A percentile compares a stretch with the other conserved stretches of the same genome.
These are phyloP conservation scores for Zea luxurians DNA, from an alignment of 176 grass and related monocot species.

Conservation along the genomic window DNA sequence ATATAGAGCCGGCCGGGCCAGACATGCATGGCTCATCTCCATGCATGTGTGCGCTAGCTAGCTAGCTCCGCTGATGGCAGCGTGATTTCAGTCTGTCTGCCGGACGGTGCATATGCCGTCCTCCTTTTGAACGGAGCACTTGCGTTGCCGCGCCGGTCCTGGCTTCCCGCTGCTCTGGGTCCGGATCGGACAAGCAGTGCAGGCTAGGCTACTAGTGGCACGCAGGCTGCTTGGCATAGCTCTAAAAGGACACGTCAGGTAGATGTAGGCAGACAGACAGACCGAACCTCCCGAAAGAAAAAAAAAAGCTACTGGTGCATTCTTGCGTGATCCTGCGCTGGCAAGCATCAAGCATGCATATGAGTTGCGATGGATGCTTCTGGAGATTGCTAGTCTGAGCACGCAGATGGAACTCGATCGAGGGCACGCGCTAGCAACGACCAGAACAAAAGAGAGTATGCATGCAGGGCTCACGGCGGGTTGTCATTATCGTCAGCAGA, in stretches of 20 bases:
- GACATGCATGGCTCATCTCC: no score
- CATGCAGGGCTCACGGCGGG: no score
- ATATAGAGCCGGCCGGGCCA: background rate
- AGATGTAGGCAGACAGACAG: background rate
- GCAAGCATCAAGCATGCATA: no score
- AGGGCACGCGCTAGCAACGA: no score
- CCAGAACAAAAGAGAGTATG: no score
- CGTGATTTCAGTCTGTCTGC: slow-evolving; percentile 3
- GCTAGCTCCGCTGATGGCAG: background rate
- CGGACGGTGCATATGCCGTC: background rate
- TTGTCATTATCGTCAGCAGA: no score
- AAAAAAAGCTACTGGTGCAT: no score
- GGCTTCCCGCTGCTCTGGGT: background rate
- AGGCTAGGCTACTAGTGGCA: background rate
- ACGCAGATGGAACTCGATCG: no score
- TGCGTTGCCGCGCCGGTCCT: background rate
- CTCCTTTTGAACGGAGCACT: slow-evolving; percentile 25
- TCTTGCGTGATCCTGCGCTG: no score
- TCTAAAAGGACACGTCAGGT: background rate
- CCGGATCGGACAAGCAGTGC: background rate
- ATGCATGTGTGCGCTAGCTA: background rate
- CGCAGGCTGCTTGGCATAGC: background rate
- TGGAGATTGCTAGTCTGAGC: no score
- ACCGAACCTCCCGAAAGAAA: background rate
- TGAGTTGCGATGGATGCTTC: no score